A percentile compares a stretch with the other conserved stretches of the same genome.
Evolutionary conservation across 2,329 filamentous ascomycete genomes (phyloP).

Genomic region (Elsinoe arachidis): DNA sequence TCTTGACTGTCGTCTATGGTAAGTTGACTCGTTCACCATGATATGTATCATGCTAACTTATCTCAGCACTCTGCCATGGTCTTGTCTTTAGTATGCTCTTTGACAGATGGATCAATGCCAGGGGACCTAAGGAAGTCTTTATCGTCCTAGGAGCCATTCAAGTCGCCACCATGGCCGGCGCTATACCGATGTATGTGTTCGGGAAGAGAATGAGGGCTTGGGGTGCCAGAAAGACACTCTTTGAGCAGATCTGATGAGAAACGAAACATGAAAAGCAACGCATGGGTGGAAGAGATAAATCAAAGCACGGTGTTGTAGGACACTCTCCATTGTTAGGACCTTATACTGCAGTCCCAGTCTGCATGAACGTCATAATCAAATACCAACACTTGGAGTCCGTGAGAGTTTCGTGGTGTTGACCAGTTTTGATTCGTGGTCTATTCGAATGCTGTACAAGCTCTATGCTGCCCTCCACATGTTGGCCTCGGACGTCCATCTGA

Average conservation of each 20-base stretch:
- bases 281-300: too few species aligned
- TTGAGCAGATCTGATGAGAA: slow-evolving; percentile 6
- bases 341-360: too few species aligned
- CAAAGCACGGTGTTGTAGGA: slow-evolving; percentile 2
- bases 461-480: neutral
- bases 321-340: neutral
- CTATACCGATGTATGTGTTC: slow-evolving; percentile 11
- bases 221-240: slow-evolving; percentile 11
- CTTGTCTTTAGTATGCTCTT: neutral
- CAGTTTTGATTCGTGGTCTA: neutral
- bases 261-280: neutral
- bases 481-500: too few species aligned
- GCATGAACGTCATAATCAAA: neutral
- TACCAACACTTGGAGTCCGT: too few species aligned
- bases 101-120: neutral
- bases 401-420: neutral
- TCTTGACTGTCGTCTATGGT: slow-evolving; percentile 44
- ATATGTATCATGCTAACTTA: neutral
- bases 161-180: neutral
- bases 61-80: slow-evolving; percentile 1
- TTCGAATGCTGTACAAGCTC: slow-evolving; percentile 5
- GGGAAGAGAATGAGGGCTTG: slow-evolving; percentile 9
- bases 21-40: neutral
- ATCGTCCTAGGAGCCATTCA: neutral
- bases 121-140: slow-evolving; percentile 12